These are phyloP conservation scores for Tillandsia leiboldiana DNA, from an alignment of 176 grass and related monocot genomes.

Conservation along the genomic window DNA sequence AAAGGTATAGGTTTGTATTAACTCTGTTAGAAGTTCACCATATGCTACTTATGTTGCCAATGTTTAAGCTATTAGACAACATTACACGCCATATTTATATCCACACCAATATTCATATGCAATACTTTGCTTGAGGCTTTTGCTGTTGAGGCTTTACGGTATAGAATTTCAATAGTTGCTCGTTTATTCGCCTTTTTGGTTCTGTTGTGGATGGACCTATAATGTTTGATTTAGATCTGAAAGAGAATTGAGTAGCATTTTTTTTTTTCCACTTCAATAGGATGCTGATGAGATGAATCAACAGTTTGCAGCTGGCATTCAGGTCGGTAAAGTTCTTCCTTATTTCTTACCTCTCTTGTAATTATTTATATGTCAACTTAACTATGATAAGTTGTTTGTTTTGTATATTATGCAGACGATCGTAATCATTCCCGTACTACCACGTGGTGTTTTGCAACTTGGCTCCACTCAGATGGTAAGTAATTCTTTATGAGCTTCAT, in stretches of 20 bases:
- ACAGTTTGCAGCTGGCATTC: slow-evolving; percentile 50
- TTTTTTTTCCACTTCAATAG: slow-evolving; percentile 24
- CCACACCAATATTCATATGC: not conserved
- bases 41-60: not conserved
- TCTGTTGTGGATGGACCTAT: not conserved
- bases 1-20: slow-evolving; percentile 35
- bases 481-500: not conserved
- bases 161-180: not conserved
- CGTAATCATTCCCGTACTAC: slow-evolving; percentile 68
- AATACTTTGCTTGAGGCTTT: not conserved
- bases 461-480: slow-evolving; percentile 61
- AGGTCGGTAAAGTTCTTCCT: slow-evolving; percentile 34
- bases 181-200: not conserved
- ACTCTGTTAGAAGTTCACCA: not conserved
- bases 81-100: not conserved
- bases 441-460: slow-evolving; percentile 59
- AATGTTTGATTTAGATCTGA: not conserved
- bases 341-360: slow-evolving; percentile 7
- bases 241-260: not conserved
- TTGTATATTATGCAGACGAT: slow-evolving; percentile 41
- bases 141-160: not conserved
- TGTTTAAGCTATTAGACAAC: not conserved
- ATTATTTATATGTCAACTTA: slow-evolving; percentile 8
- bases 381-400: slow-evolving; percentile 20
- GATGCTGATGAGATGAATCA: slow-evolving; percentile 46